phyloP scores from a whole-genome alignment of 176 grass and related monocot species.

The Luzula sylvatica region DNA sequence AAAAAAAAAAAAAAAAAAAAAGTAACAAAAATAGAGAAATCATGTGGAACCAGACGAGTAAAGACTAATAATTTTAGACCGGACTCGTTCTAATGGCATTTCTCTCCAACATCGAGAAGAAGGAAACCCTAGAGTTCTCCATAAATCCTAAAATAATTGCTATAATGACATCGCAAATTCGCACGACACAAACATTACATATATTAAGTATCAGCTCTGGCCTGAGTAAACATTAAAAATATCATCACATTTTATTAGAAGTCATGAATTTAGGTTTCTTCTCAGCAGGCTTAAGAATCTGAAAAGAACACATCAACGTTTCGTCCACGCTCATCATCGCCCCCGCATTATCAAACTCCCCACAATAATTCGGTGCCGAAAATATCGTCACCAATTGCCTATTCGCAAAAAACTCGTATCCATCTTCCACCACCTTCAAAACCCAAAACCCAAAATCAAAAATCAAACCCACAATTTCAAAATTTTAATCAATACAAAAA shows the following conservation, averaged over 20 bases:
- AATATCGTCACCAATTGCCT: constrained; percentile 88
- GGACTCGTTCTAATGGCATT: neutral
- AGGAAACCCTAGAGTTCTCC: neutral
- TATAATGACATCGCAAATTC: neutral
- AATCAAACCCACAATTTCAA: too few relatives aligned
- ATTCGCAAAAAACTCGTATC: constrained; percentile 93
- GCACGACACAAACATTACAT: neutral
- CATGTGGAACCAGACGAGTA: neutral
- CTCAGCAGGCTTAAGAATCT: constrained; percentile 95
- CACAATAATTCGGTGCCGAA: constrained; percentile 90
- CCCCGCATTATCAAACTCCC: constrained; percentile 90
- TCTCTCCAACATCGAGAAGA: neutral
- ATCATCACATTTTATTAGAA: constrained; percentile 82
- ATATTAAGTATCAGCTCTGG: neutral
- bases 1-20: neutral
- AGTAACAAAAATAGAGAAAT: neutral
- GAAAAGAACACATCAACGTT: constrained; percentile 91
- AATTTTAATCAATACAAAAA: constrained; percentile 25
- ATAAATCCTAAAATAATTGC: neutral
- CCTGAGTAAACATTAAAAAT: constrained; percentile 19
- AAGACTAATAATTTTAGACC: neutral
- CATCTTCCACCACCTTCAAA: constrained; percentile 83
- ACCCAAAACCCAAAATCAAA: too few relatives aligned
- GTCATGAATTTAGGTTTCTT: constrained; percentile 57
- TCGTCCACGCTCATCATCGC: constrained; percentile 98